phyloP scores from a whole-genome alignment of 306 rosid species.

The Pyrus bretschneideri region DNA sequence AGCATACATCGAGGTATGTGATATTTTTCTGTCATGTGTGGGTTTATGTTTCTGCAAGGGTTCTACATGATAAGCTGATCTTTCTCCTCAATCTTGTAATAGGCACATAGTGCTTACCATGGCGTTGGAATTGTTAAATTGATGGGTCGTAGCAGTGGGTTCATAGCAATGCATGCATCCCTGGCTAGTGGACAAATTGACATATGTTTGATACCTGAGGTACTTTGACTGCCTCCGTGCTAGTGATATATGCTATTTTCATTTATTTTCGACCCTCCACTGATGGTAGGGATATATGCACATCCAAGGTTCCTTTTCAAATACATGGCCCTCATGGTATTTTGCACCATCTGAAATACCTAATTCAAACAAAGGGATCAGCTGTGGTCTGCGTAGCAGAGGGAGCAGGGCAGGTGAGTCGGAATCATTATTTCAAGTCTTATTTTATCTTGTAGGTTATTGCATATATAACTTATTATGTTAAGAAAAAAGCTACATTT shows the following conservation, averaged over 20 bases:
- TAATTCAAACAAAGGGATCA: constrained; percentile 86
- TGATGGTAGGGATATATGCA: constrained; percentile 24
- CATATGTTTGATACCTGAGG: constrained; percentile 96
- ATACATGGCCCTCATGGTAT: constrained; percentile 86
- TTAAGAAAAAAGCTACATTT: neutral
- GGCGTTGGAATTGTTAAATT: constrained; percentile 90
- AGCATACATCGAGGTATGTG: constrained; percentile 84
- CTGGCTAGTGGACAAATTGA: constrained; percentile 95
- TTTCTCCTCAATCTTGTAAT: constrained; percentile 21
- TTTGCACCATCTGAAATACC: constrained; percentile 74
- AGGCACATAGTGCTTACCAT: constrained; percentile 99
- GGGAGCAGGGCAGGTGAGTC: constrained; percentile 96
- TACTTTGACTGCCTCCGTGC: constrained; percentile 20
- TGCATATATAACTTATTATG: neutral
- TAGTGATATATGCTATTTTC: constrained; percentile 12
- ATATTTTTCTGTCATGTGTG: neutral
- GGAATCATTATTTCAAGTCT: neutral
- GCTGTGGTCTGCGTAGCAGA: constrained; percentile 92
- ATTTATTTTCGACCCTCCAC: neutral
- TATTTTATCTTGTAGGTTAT: neutral
- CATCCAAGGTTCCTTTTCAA: constrained; percentile 60
- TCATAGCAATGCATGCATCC: constrained; percentile 95
- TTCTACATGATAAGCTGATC: constrained; percentile 12
- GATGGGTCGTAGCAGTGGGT: constrained; percentile 99
- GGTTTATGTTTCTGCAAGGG: neutral